phyloP scores from a whole-genome alignment of 1,284 basidiomycete species.

The Anthracocystis panici-leucophaei region DNA sequence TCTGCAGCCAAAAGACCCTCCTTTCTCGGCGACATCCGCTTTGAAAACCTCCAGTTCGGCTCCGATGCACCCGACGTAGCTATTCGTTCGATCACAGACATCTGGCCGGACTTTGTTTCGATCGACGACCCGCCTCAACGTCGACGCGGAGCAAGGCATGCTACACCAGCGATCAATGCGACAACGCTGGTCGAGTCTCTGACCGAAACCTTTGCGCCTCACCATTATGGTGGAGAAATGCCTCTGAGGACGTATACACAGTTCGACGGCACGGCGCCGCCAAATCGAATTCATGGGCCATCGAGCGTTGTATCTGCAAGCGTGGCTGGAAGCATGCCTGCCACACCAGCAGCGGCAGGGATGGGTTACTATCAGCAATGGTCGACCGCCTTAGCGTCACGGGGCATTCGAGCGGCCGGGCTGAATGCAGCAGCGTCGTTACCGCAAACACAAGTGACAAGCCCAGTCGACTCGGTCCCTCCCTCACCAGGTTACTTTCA shows the following conservation, averaged over 20 bases:
- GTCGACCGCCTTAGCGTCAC: conserved; percentile 37
- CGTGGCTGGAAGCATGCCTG: conserved; percentile 19
- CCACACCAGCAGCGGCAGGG: conserved; percentile 18
- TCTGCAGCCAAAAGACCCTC: conserved; percentile 80
- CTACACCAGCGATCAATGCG: conserved; percentile 37
- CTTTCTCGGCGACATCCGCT: conserved; percentile 89
- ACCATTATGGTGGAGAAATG: conserved; percentile 5
- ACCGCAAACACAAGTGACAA: conserved; percentile 32
- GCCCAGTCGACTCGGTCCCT: conserved; percentile 38
- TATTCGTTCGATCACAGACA: conserved; percentile 89
- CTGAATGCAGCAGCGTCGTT: conserved; percentile 12
- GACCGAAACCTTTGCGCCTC: conserved; percentile 9
- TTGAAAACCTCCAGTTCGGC: conserved; percentile 89
- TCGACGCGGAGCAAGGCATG: conserved; percentile 24
- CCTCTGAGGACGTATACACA: conserved; percentile 50
- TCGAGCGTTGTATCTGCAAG: conserved; percentile 40
- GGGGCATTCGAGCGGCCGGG: conserved; percentile 45
- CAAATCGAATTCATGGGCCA: conserved; percentile 46
- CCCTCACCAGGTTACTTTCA: conserved; percentile 51
- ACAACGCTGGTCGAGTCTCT: conserved; percentile 37
- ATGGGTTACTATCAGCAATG: conserved; percentile 40
- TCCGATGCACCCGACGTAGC: conserved; percentile 84
- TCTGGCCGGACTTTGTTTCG: conserved; percentile 84
- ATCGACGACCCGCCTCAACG: conserved; percentile 41
- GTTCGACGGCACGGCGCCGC: conserved; percentile 40